phyloP scores from a whole-genome alignment of 2,329 filamentous ascomycete genomes.

The Trichophyton simii region DNA sequence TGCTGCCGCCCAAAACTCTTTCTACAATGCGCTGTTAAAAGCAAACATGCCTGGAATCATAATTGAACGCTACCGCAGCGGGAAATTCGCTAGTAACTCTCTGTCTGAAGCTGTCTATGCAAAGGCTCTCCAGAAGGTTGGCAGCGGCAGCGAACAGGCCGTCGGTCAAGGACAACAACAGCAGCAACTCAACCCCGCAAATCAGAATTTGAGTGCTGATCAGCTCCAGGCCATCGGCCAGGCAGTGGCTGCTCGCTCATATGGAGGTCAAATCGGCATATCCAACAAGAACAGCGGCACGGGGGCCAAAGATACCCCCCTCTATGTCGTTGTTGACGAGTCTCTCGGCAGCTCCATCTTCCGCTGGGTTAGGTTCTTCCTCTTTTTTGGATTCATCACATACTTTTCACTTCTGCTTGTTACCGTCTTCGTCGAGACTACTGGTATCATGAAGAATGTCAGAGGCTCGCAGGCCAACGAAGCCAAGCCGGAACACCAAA shows the following conservation, averaged over 20 bases:
- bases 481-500: constrained; percentile 86
- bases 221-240: constrained; percentile 70
- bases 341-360: constrained; percentile 67
- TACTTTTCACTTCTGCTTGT: constrained; percentile 71
- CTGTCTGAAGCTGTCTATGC: constrained; percentile 68
- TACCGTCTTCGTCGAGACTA: constrained; percentile 69
- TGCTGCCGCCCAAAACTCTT: constrained; percentile 77
- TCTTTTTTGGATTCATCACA: constrained; percentile 62
- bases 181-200: constrained; percentile 14
- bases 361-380: constrained; percentile 79
- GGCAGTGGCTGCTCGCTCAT: constrained; percentile 60
- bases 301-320: constrained; percentile 68
- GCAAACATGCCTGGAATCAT: constrained; percentile 91
- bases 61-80: constrained; percentile 77
- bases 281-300: constrained; percentile 40
- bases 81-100: constrained; percentile 68
- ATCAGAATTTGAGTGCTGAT: constrained; percentile 40
- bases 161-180: constrained; percentile 10
- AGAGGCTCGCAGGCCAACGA: constrained; percentile 61
- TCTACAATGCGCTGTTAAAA: constrained; percentile 81
- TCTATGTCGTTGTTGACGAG: constrained; percentile 93
- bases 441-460: constrained; percentile 67
- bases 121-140: constrained; percentile 56
- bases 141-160: constrained; percentile 26
- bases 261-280: constrained; percentile 51